Conservation (phyloP, 495 filamentous ascomycete genomes). For the Oleoguttula mirabilis region DNA sequence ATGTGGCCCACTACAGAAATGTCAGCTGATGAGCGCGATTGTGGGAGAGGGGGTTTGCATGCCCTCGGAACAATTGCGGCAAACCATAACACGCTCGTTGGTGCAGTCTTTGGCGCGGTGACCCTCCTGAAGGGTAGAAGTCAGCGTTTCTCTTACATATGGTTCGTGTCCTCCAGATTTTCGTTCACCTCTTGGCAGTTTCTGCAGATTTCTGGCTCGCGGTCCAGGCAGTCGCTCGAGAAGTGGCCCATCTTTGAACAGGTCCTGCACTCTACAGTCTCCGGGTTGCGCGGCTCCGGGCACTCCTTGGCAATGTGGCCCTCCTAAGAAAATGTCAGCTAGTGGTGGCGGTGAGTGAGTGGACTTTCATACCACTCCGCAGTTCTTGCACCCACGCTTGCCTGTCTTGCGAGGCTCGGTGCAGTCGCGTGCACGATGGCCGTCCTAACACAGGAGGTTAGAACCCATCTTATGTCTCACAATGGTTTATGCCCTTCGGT, state of each 20-base stretch:
- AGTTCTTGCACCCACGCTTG: conserved; percentile 67
- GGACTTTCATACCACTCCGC: too few species aligned
- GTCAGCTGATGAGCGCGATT: too few species aligned
- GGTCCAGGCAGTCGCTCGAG: conserved; percentile 63
- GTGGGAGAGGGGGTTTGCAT: too few species aligned
- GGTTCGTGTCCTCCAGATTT: conserved; percentile 24
- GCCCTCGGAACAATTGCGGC: conserved; percentile 1
- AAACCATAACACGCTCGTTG: conserved; percentile 30
- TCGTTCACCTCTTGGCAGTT: too few species aligned
- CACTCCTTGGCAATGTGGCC: conserved; percentile 43
- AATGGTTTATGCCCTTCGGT: too few species aligned
- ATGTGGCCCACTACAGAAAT: too few species aligned
- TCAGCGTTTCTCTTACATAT: background rate
- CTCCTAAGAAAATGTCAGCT: too few species aligned
- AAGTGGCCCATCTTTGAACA: conserved; percentile 70
- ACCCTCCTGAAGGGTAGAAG: conserved; percentile 25
- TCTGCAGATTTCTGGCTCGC: conserved; percentile 27
- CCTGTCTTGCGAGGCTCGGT: conserved; percentile 26
- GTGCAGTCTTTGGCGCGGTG: conserved; percentile 35
- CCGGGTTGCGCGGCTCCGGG: conserved; percentile 57
- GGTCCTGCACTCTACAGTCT: conserved; percentile 65
- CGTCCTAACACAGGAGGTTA: too few species aligned
- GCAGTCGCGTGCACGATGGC: conserved; percentile 65
- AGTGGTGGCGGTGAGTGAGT: too few species aligned
- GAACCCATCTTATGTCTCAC: too few species aligned